These are phyloP conservation scores for Mortierella claussenii DNA, from an alignment of 192 early-diverging fungal genomes.

Conservation along the genomic window DNA sequence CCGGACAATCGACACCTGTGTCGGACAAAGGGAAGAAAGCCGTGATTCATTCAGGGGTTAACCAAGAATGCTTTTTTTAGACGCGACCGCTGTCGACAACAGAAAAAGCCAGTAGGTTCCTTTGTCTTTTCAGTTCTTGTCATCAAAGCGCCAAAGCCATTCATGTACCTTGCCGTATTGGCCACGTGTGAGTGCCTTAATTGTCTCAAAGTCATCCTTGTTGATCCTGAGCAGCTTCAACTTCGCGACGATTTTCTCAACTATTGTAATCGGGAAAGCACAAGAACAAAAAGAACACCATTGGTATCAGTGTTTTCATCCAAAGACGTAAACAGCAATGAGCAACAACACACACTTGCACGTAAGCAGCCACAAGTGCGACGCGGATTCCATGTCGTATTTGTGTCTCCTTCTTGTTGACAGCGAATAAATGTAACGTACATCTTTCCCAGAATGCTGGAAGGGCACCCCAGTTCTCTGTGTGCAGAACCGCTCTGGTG, in stretches of 20 bases:
- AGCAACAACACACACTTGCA: neutral
- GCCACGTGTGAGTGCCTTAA: conserved; percentile 80
- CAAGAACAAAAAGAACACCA: too few relatives aligned
- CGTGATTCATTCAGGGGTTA: neutral
- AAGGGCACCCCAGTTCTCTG: conserved; percentile 47
- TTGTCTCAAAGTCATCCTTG: conserved; percentile 77
- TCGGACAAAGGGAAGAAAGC: neutral
- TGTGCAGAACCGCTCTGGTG: conserved; percentile 36
- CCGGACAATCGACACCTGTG: conserved; percentile 84
- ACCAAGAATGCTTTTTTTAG: neutral
- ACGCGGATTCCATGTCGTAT: too few relatives aligned
- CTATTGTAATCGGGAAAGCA: too few relatives aligned
- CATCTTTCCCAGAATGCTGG: conserved; percentile 53
- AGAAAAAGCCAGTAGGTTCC: too few relatives aligned
- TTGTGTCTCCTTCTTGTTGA: too few relatives aligned
- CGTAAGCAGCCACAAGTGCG: neutral
- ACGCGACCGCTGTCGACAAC: too few relatives aligned
- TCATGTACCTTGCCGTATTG: conserved; percentile 74
- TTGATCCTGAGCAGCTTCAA: conserved; percentile 67
- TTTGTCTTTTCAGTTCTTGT: neutral
- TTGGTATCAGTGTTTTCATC: too few relatives aligned
- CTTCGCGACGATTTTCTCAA: conserved; percentile 39
- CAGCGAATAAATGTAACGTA: too few relatives aligned
- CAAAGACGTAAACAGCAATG: neutral
- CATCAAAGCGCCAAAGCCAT: neutral